Base-by-base conservation (phyloP, 345 rosid species). In the Microcos paniculata region DNA sequence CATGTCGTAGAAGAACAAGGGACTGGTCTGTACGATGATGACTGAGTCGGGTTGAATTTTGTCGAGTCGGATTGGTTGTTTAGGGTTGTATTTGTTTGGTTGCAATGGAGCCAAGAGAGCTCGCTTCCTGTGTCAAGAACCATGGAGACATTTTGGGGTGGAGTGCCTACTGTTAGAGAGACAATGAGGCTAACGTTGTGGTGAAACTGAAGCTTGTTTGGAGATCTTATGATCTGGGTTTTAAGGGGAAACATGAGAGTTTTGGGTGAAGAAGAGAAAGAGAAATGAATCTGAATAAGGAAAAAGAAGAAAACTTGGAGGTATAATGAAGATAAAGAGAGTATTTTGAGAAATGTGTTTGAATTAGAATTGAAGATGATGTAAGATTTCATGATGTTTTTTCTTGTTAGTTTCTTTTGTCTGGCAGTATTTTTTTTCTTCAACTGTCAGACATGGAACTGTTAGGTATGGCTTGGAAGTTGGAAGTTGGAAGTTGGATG, bases 81-180 rank as follows among this genome's bases (percentile, higher is more conserved):
- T 63, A 26, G 68, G 68, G 58, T 24, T 38, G 5, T 30, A 56
- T 46, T 83, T 80, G 26, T 74, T 86, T 38, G 48, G 88, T 89
- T 91, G 79, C 98, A 94, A n/a, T 84, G 90, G 38, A 94, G 87
- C 98, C 98, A 94, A 19, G 96, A 86, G 80, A 92, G 97, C 76
- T 94, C 98, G 72, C 96, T 90, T 19, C 98, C 97, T 4, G 98
- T 94, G 89, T 94, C 97, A 43, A 94, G 76, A 49, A 90, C 98
- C 94, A 94, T 85, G 77, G 98, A 84, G 65, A 90, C 90, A 76
- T 89, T 91, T 76, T 94, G 97, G 12, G 98, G 97, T 23, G 97
- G 98, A 9, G 93, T 89, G 26, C 98, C 98, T 38, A 87, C 93
- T 30, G 94, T 77, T 69, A 94, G 85, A 56, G 91, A 82, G 48